Percentiles rank a stretch among this genome's conserved stretches.
phyloP scores from a whole-genome alignment of 164 flowering plant species.

The Echeveria elegans region DNA sequence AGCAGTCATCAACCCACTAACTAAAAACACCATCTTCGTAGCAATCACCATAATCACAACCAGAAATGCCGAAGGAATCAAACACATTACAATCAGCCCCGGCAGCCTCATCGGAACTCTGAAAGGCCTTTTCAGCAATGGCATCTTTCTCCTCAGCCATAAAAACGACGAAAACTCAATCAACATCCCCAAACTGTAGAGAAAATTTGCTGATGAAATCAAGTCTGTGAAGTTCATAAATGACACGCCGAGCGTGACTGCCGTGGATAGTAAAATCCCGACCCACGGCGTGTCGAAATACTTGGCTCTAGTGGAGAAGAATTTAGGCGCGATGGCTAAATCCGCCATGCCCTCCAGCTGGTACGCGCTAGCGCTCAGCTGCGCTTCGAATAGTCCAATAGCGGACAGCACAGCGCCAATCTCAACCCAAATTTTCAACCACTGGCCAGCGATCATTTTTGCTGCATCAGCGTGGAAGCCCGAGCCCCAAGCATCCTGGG shows the following conservation, averaged over 20 bases:
- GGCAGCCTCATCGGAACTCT: constrained; percentile 33
- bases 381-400: constrained; percentile 51
- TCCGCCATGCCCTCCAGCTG: constrained; percentile 57
- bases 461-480: constrained; percentile 45
- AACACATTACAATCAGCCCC: constrained; percentile 33
- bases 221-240: constrained; percentile 34
- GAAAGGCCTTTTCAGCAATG: constrained; percentile 35
- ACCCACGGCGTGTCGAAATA: constrained; percentile 56
- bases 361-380: constrained; percentile 43
- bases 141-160: constrained; percentile 42
- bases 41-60: constrained; percentile 33
- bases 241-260: constrained; percentile 31
- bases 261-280: constrained; percentile 38
- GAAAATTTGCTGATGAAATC: constrained; percentile 40
- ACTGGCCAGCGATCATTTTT: constrained; percentile 32
- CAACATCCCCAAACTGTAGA: constrained; percentile 55
- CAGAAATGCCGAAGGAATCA: constrained; percentile 45
- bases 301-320: constrained; percentile 32
- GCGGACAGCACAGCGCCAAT: constrained; percentile 39
- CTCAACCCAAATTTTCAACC: constrained; percentile 51
- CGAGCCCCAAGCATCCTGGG: constrained; percentile 30
- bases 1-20: constrained; percentile 41
- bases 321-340: constrained; percentile 31
- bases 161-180: constrained; percentile 48
- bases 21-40: constrained; percentile 27